Base-by-base conservation (phyloP, 148 eudicot species). In the Rhododendron simsii region DNA sequence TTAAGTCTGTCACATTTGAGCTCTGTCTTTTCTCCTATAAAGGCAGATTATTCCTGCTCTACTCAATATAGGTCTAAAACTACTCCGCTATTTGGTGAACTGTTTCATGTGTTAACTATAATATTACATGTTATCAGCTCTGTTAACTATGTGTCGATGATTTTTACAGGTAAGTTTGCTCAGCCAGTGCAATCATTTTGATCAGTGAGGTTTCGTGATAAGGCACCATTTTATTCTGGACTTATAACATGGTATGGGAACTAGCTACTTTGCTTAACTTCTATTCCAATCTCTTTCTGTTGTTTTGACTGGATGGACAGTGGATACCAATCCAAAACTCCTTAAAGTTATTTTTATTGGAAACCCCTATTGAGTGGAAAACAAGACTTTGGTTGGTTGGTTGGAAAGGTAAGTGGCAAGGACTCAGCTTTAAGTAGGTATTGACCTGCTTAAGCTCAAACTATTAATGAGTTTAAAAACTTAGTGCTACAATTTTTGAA, bases 231-330 rank as follows among this genome's bases (percentile, higher is more conserved):
- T 65, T 20, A 20, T 23, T 16, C 50, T 5, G 35, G 77, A 39
- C 20, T 65, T 16, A 65, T 16, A 65, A 35, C 20, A 87, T 83
- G 88, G 88, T 87, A 83, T 33, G 78, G 71, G 9, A 12, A 47
- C 50, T 45, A 23, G n/a, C 39, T 9, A 7, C 9, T 9, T 65
- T 4, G 7, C 48, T 44, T 30, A 30, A 35, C 1, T 51, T 81
- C 16, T 41, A 67, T 69, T 28, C 37, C 8, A 83, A 47, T 55
- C 28, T 81, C 41, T 55, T 18, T 28, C 35, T 74, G 26, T 45
- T 87, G 26, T 77, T 75, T 33, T 44, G 26, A 69, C 28, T 82
- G 28, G 10, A 35, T 86, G 76, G 50, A 81, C 76, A 26, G 35
- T 86, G 55, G 51, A 82, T 57, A 20, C 61, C 50, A 41, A 53